Conservation (phyloP, 208 protist genomes). For the Wallacemonas collosoma region DNA sequence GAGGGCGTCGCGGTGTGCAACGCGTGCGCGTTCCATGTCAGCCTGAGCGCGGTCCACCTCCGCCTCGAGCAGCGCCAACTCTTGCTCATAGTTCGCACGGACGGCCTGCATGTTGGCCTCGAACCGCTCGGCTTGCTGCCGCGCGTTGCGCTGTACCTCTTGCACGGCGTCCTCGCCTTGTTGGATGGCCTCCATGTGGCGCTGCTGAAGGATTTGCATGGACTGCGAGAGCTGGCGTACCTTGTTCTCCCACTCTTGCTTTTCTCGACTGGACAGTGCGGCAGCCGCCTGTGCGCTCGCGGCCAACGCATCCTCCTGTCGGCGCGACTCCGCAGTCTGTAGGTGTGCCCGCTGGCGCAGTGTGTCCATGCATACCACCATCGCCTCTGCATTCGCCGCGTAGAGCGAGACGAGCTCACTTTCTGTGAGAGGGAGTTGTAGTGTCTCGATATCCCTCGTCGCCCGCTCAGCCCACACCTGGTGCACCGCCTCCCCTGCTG, state of each 20-base stretch:
- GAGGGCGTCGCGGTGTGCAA: conserved; percentile 15
- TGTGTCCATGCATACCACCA: neutral
- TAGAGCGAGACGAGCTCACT: neutral
- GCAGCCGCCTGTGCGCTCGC: neutral
- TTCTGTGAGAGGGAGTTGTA: conserved; percentile 5
- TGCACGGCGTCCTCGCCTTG: neutral
- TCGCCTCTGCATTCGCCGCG: neutral
- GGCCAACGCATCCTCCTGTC: neutral
- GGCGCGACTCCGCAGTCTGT: neutral
- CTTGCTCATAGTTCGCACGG: neutral
- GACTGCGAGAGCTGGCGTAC: neutral
- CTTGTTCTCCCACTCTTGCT: neutral
- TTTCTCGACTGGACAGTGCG: no score
- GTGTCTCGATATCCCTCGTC: neutral
- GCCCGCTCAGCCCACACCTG: neutral
- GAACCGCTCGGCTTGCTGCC: neutral
- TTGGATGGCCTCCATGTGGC: neutral
- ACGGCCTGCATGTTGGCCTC: neutral
- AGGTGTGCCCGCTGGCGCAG: neutral
- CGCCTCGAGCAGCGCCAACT: conserved; percentile 8
- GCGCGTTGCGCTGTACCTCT: neutral
- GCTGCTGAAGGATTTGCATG: conserved; percentile 4
- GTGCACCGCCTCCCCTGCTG: neutral
- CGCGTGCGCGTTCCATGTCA: conserved; percentile 1
- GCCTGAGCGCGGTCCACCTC: conserved; percentile 1